Percentiles rank a stretch among this genome's conserved stretches.
phyloP scores from a whole-genome alignment of 352 stramenopile species.

The Stramenopiles sp. region DNA sequence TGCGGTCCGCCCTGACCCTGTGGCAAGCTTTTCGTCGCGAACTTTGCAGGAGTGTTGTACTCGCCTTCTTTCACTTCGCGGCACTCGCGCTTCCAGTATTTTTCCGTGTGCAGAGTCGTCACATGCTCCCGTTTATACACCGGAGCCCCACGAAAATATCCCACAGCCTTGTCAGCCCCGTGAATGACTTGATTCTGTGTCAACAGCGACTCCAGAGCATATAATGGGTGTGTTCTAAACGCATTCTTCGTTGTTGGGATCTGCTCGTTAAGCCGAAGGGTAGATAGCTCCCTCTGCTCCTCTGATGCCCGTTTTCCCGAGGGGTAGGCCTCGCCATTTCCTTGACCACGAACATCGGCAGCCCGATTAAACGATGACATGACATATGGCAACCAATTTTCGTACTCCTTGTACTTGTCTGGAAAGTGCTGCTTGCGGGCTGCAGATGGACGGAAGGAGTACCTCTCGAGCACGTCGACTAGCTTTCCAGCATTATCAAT shows the following conservation, averaged over 20 bases:
- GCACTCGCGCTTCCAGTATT: conserved; percentile 43
- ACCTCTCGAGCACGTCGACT: conserved; percentile 41
- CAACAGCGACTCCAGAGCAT: conserved; percentile 48
- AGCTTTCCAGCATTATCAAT: conserved; percentile 32
- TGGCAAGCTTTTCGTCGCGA: conserved; percentile 12
- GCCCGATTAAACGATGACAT: conserved; percentile 26
- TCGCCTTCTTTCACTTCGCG: conserved; percentile 38
- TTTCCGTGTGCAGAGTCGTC: conserved; percentile 34
- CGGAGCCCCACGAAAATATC: conserved; percentile 45
- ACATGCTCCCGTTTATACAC: conserved; percentile 45
- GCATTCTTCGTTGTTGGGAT: conserved; percentile 49
- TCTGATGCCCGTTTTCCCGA: conserved; percentile 22
- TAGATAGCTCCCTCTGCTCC: conserved; percentile 27
- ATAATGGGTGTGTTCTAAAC: conserved; percentile 50
- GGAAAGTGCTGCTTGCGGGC: conserved; percentile 33
- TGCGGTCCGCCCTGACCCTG: background rate
- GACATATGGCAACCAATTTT: background rate
- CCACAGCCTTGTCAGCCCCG: conserved; percentile 39
- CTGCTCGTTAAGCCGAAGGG: conserved; percentile 27
- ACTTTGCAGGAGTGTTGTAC: conserved; percentile 34
- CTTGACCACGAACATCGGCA: conserved; percentile 31
- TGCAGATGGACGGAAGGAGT: conserved; percentile 41
- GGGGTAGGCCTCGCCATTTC: too few species aligned
- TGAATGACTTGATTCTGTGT: conserved; percentile 39
- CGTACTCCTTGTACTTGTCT: conserved; percentile 19